phyloP scores from a whole-genome alignment of 371 early-diverging fungal species.

The Mucor ambiguus region DNA sequence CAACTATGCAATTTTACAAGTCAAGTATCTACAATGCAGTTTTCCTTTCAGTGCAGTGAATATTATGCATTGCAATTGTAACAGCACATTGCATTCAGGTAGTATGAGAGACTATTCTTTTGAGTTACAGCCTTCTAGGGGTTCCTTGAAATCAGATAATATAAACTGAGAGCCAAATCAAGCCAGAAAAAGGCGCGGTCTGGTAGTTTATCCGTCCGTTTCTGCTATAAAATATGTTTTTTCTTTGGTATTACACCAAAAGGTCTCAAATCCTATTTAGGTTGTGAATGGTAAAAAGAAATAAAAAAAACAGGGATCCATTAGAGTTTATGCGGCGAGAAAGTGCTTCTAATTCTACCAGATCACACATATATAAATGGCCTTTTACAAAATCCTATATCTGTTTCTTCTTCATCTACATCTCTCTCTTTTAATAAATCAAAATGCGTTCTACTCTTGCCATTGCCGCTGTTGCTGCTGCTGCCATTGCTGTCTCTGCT shows the following conservation, averaged over 20 bases:
- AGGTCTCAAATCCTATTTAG: neutral
- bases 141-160: neutral
- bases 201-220: neutral
- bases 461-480: slow-evolving; percentile 15
- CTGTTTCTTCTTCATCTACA: neutral
- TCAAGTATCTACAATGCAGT: neutral
- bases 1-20: neutral
- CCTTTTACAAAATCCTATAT: neutral
- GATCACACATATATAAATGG: slow-evolving; percentile 1
- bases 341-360: neutral
- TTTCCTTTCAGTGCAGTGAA: neutral
- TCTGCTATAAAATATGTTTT: neutral
- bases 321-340: neutral
- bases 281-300: neutral
- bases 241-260: neutral
- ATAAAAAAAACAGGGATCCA: neutral
- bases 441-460: slow-evolving; percentile 14
- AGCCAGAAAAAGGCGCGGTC: neutral
- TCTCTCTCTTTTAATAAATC: neutral
- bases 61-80: neutral
- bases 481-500: slow-evolving; percentile 15
- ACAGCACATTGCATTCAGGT: neutral
- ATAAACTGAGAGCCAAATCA: slow-evolving; percentile 2
- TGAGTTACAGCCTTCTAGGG: neutral
- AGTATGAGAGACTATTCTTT: neutral